Evolutionary conservation across 768 basidiomycete genomes (phyloP).

Genomic region (Xerocomellus amylosporus): DNA sequence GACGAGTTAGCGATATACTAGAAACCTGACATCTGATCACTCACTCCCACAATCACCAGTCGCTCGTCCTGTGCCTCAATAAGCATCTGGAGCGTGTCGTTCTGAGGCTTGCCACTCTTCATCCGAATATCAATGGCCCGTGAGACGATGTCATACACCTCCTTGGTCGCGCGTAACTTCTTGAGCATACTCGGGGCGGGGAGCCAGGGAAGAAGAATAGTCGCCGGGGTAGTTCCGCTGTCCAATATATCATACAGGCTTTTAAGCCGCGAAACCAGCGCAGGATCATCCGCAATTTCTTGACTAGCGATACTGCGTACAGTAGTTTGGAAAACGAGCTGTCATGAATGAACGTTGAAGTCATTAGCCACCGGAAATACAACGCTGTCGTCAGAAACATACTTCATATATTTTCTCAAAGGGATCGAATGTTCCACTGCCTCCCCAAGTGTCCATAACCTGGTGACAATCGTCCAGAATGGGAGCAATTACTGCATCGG

Average conservation of each 20-base stretch:
- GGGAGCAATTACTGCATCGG: slow-evolving; percentile 55
- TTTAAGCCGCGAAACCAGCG: slow-evolving; percentile 59
- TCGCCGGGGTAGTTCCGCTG: slow-evolving; percentile 65
- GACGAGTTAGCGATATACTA: slow-evolving; percentile 21
- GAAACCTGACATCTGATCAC: slow-evolving; percentile 14
- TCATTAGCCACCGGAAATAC: background rate
- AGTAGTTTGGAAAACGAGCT: slow-evolving; percentile 74
- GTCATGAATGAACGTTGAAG: background rate
- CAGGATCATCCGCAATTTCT: slow-evolving; percentile 68
- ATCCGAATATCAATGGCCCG: slow-evolving; percentile 55
- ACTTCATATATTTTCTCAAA: slow-evolving; percentile 71
- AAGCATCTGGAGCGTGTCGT: slow-evolving; percentile 74
- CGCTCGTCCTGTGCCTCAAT: slow-evolving; percentile 69
- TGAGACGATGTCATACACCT: slow-evolving; percentile 69
- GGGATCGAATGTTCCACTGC: slow-evolving; percentile 63
- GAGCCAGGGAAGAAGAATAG: slow-evolving; percentile 73
- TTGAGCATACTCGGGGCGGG: slow-evolving; percentile 69
- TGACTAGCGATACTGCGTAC: slow-evolving; percentile 63
- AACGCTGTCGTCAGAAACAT: slow-evolving; percentile 16
- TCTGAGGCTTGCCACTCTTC: slow-evolving; percentile 51
- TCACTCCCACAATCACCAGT: slow-evolving; percentile 67
- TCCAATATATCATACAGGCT: slow-evolving; percentile 67
- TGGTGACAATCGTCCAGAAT: slow-evolving; percentile 64
- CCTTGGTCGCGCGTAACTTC: slow-evolving; percentile 70
- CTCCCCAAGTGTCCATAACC: slow-evolving; percentile 63